phyloP scores from a whole-genome alignment of 441 rosid genomes.

The Geranium incanum region DNA sequence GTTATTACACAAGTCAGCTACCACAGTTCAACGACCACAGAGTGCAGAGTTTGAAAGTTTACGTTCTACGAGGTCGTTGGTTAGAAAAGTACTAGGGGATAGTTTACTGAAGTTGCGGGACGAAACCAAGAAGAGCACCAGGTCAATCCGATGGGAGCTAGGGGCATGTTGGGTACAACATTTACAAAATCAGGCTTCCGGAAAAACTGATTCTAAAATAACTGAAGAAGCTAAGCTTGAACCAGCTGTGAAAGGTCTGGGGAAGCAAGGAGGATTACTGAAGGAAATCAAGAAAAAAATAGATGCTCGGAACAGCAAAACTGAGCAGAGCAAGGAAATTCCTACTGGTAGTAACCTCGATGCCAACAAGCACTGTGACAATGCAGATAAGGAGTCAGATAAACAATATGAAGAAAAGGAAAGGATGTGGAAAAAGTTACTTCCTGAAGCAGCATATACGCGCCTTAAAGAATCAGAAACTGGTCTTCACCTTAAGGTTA shows the following conservation, averaged over 20 bases:
- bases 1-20: constrained; percentile 60
- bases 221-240: constrained; percentile 64
- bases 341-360: constrained; percentile 32
- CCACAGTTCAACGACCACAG: constrained; percentile 49
- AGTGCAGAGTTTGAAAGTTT: constrained; percentile 47
- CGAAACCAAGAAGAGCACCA: constrained; percentile 39
- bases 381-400: constrained; percentile 34
- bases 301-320: constrained; percentile 43
- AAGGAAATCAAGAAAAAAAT: constrained; percentile 68
- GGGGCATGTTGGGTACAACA: constrained; percentile 88
- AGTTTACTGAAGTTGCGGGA: constrained; percentile 57
- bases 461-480: constrained; percentile 79
- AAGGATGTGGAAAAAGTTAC: constrained; percentile 48
- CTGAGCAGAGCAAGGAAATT: constrained; percentile 42
- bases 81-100: constrained; percentile 49
- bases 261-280: constrained; percentile 72
- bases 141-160: constrained; percentile 70
- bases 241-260: constrained; percentile 69
- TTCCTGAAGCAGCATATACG: constrained; percentile 57
- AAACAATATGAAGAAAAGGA: constrained; percentile 48
- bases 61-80: constrained; percentile 40
- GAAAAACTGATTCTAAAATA: constrained; percentile 62
- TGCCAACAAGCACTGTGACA: constrained; percentile 44
- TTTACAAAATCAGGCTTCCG: constrained; percentile 67
- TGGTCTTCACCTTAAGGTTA: constrained; percentile 72